Evolutionary conservation across 2,329 filamentous ascomycete genomes (phyloP), one percentile per base, ranked within the genome.

Genomic region (Mollisiaceae sp.): DNA sequence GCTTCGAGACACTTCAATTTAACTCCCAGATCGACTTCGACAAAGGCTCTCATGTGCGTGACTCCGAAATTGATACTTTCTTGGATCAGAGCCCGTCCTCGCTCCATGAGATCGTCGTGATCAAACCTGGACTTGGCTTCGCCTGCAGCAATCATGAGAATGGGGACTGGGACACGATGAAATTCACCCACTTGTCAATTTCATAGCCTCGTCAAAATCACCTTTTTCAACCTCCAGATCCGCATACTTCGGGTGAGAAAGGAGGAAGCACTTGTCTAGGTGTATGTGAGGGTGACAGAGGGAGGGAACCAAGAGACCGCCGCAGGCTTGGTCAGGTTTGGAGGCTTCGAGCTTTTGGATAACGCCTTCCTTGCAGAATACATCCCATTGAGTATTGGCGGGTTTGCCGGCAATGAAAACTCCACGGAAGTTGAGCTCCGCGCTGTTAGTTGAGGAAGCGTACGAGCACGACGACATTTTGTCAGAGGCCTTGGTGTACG

Each of bases 241-340:
- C 1, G 82, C 78, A 76, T 88, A 91, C 71, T 82, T 83, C 4
- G 84, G 82, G 69, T 86, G 81, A 22, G 81, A 85, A 11, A 89
- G 79, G 35, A 89, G 77, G 70, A 86, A 89, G 45, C 85, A 82
- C 73, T 89, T 89, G 76, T 92, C 90, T 35, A 92, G 81, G 73
- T 92, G 90, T 59, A 92, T 85, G 70, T 92, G 90, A 8, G 90
- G 89, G 73, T 92, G 90, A 69, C 89, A 91, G 2, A 92, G 81
- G 9, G 83, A 82, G 3, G 87, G 86, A 22, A 79, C 77, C 12
- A 86, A 70, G 1, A 86, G 76, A 45, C 24, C 56, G 27, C 14
- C 65, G n/a, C 12, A 24, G 12, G 65, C 47, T 47, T 36, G 15
- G 20, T 39, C 41, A 36, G 62, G 55, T 22, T 61, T 61, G 15